Percentiles rank a stretch among this genome's conserved stretches.
These are phyloP conservation scores for Croton setiger DNA, from an alignment of 441 rosid species.

Conservation along the genomic window DNA sequence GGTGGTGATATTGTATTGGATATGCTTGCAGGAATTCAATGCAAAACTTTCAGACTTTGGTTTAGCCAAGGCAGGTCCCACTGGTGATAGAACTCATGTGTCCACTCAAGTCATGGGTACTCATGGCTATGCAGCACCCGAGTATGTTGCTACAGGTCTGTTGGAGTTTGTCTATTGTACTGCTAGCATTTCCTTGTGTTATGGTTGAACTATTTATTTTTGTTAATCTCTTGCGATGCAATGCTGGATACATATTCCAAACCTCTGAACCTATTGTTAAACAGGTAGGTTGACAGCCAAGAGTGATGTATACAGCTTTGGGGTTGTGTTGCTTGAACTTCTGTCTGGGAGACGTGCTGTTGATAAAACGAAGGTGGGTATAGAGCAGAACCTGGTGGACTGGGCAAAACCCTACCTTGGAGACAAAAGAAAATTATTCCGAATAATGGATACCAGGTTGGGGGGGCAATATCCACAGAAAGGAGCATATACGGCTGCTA, in stretches of 20 bases:
- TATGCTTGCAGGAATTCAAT: constrained; percentile 65
- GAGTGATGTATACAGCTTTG: constrained; percentile 88
- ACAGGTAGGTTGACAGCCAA: constrained; percentile 70
- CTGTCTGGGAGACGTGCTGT: constrained; percentile 72
- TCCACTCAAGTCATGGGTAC: constrained; percentile 93
- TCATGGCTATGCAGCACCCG: constrained; percentile 90
- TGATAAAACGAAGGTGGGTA: constrained; percentile 61
- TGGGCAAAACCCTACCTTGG: constrained; percentile 83
- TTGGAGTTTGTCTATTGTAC: not conserved
- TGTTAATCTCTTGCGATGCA: constrained; percentile 1
- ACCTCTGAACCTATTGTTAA: constrained; percentile 17
- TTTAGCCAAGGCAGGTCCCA: constrained; percentile 91
- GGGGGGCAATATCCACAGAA: constrained; percentile 75
- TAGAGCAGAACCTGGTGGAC: constrained; percentile 74
- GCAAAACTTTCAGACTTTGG: constrained; percentile 98
- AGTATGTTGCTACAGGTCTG: constrained; percentile 79
- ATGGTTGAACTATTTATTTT: not conserved
- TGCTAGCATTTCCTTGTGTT: not conserved
- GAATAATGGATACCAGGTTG: constrained; percentile 63
- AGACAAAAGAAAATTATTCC: constrained; percentile 62
- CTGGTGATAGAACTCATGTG: constrained; percentile 80
- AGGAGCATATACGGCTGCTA: constrained; percentile 53
- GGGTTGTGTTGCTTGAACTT: constrained; percentile 81
- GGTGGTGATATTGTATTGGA: constrained; percentile 16
- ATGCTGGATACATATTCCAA: not conserved